Percentiles rank a stretch among this genome's conserved stretches.
phyloP scores from a whole-genome alignment of 2,329 filamentous ascomycete genomes.

The Fusarium sublunatum region DNA sequence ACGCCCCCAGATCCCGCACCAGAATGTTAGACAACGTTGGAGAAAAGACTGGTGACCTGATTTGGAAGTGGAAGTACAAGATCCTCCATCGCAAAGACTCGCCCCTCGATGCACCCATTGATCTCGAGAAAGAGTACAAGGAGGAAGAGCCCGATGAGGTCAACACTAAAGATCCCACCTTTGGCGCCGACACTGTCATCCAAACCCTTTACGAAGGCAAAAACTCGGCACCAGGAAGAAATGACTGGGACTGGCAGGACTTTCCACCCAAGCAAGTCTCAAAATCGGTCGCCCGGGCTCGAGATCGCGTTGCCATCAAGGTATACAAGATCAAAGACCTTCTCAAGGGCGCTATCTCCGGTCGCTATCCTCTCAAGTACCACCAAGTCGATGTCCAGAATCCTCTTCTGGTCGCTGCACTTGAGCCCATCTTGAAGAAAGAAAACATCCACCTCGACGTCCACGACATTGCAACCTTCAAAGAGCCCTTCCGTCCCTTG shows the following conservation, averaged over 20 bases:
- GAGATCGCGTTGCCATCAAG: conserved; percentile 58
- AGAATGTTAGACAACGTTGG: conserved; percentile 29
- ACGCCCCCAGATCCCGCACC: background rate
- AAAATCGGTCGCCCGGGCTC: conserved; percentile 51
- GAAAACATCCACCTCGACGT: conserved; percentile 55
- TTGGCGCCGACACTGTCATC: conserved; percentile 48
- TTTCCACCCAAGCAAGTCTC: conserved; percentile 57
- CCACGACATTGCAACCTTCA: conserved; percentile 52
- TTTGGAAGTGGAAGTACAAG: conserved; percentile 51
- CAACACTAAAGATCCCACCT: conserved; percentile 40
- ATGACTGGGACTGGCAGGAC: conserved; percentile 53
- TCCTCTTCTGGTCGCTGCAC: conserved; percentile 53
- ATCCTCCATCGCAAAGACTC: conserved; percentile 40
- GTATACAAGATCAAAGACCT: conserved; percentile 60
- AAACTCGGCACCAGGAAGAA: conserved; percentile 25
- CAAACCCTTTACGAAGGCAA: conserved; percentile 57
- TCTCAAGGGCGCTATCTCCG: conserved; percentile 54
- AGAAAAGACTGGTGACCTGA: conserved; percentile 44
- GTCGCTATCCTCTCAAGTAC: conserved; percentile 54
- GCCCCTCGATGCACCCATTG: conserved; percentile 28
- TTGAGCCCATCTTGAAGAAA: conserved; percentile 58
- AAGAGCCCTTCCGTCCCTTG: conserved; percentile 55
- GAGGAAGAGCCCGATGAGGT: conserved; percentile 25
- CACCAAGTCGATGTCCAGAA: conserved; percentile 58
- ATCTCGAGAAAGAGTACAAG: conserved; percentile 32